Evolutionary conservation across 2,329 filamentous ascomycete genomes (phyloP).

Genomic region (Arthrocladium fulminans): DNA sequence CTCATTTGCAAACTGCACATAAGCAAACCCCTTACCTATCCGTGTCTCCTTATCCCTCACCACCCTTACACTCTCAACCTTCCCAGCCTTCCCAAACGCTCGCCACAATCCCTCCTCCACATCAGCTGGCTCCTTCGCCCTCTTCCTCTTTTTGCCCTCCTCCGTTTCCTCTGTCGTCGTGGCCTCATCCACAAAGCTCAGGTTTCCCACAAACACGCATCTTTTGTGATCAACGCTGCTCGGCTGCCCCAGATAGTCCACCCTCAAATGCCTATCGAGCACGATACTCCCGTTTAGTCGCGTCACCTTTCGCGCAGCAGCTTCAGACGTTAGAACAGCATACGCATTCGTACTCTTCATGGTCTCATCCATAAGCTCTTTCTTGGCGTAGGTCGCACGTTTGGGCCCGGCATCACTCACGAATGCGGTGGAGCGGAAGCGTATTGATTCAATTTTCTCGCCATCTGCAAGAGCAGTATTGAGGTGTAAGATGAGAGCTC

Average conservation of each 20-base stretch:
- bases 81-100: slow-evolving; percentile 66
- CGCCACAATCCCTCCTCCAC: slow-evolving; percentile 89
- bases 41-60: slow-evolving; percentile 81
- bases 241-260: slow-evolving; percentile 85
- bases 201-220: slow-evolving; percentile 92
- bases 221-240: slow-evolving; percentile 71
- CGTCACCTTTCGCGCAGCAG: slow-evolving; percentile 67
- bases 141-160: slow-evolving; percentile 60
- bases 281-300: slow-evolving; percentile 76
- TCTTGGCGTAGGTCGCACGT: slow-evolving; percentile 87
- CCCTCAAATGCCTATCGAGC: slow-evolving; percentile 78
- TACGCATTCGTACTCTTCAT: slow-evolving; percentile 93
- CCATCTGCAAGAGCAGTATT: slow-evolving; percentile 58
- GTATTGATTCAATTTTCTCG: slow-evolving; percentile 78
- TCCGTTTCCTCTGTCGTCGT: slow-evolving; percentile 52
- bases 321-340: slow-evolving; percentile 69
- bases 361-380: slow-evolving; percentile 81
- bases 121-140: slow-evolving; percentile 64
- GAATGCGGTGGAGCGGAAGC: slow-evolving; percentile 90
- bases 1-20: slow-evolving; percentile 87
- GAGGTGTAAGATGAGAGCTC: slow-evolving; percentile 66
- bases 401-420: slow-evolving; percentile 69
- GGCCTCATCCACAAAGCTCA: slow-evolving; percentile 93
- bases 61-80: slow-evolving; percentile 86
- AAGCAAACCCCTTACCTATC: slow-evolving; percentile 93